phyloP scores from a whole-genome alignment of 2,329 filamentous ascomycete species.

The Microcyclospora tardicrescens region DNA sequence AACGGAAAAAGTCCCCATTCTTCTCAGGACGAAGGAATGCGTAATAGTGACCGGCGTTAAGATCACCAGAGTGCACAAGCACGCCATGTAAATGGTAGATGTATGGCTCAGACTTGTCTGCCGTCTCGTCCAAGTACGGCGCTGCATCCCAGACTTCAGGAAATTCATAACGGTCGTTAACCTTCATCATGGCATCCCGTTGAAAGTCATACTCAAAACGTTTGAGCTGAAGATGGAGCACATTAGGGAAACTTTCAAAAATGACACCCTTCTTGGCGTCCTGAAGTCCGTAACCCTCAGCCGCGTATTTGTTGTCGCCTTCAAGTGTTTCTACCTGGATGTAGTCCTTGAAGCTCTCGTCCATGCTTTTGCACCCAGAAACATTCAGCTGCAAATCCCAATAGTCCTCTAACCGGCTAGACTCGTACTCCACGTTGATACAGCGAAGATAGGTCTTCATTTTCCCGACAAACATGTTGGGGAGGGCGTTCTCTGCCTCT shows the following conservation, averaged over 20 bases:
- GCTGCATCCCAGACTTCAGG: slow-evolving; percentile 72
- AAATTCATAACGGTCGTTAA: slow-evolving; percentile 86
- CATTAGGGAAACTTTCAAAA: slow-evolving; percentile 87
- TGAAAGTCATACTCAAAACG: slow-evolving; percentile 97
- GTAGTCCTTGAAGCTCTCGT: slow-evolving; percentile 93
- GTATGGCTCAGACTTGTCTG: slow-evolving; percentile 80
- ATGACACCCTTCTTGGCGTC: slow-evolving; percentile 97
- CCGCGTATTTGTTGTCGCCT: slow-evolving; percentile 96
- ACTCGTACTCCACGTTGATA: slow-evolving; percentile 97
- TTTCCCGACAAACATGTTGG: slow-evolving; percentile 89
- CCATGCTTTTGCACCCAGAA: slow-evolving; percentile 78
- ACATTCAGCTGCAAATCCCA: slow-evolving; percentile 99
- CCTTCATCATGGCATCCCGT: slow-evolving; percentile 96
- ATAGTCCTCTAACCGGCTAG: slow-evolving; percentile 88
- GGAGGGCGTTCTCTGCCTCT: slow-evolving; percentile 72
- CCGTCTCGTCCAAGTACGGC: slow-evolving; percentile 74
- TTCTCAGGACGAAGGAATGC: slow-evolving; percentile 90
- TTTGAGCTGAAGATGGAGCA: slow-evolving; percentile 89
- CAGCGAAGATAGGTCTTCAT: slow-evolving; percentile 98
- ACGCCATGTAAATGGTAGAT: slow-evolving; percentile 89
- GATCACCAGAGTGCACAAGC: slow-evolving; percentile 86
- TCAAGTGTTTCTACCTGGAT: slow-evolving; percentile 94
- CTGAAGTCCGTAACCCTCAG: slow-evolving; percentile 80
- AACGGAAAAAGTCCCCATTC: slow-evolving; percentile 90
- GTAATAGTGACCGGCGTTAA: slow-evolving; percentile 97